A percentile compares a stretch with the other conserved stretches of the same genome.
phyloP scores from a whole-genome alignment of 1,284 basidiomycete species.

The Schizophyllum commune region DNA sequence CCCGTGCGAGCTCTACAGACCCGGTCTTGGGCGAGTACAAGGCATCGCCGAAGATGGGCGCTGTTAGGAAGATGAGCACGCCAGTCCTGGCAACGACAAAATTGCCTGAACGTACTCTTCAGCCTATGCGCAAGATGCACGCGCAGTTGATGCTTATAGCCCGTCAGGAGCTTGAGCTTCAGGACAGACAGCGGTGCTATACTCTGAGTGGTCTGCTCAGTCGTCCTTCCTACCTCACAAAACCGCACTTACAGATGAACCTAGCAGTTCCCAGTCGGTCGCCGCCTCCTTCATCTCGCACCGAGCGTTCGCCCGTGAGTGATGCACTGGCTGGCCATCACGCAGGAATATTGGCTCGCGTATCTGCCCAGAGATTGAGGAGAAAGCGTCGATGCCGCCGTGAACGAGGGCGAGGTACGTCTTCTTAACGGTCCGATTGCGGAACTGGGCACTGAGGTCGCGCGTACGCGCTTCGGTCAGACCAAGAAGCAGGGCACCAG shows the following conservation, averaged over 20 bases:
- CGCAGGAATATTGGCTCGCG: conserved; percentile 31
- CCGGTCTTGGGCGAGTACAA: conserved; percentile 30
- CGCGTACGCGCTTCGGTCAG: conserved; percentile 18
- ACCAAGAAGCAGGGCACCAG: background rate
- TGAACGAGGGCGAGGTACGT: conserved; percentile 62
- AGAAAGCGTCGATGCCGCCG: conserved; percentile 41
- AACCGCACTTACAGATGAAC: conserved; percentile 43
- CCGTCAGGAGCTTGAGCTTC: conserved; percentile 48
- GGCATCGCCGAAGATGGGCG: conserved; percentile 57
- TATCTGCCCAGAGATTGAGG: conserved; percentile 34
- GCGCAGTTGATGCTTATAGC: conserved; percentile 67
- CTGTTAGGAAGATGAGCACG: conserved; percentile 24
- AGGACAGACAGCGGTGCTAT: conserved; percentile 48
- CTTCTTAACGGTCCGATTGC: conserved; percentile 39
- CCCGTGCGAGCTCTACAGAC: background rate
- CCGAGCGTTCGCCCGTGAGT: background rate
- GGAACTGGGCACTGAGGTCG: conserved; percentile 49
- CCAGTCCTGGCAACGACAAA: background rate
- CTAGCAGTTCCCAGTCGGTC: conserved; percentile 56
- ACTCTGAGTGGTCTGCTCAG: conserved; percentile 23
- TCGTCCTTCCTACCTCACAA: background rate
- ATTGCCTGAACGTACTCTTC: conserved; percentile 24
- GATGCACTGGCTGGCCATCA: conserved; percentile 34
- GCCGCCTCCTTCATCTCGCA: conserved; percentile 30
- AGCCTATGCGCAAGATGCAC: conserved; percentile 50